These are phyloP conservation scores for Plasmodium ovale DNA, from an alignment of 169 alveolate genomes.

Conservation along the genomic window DNA sequence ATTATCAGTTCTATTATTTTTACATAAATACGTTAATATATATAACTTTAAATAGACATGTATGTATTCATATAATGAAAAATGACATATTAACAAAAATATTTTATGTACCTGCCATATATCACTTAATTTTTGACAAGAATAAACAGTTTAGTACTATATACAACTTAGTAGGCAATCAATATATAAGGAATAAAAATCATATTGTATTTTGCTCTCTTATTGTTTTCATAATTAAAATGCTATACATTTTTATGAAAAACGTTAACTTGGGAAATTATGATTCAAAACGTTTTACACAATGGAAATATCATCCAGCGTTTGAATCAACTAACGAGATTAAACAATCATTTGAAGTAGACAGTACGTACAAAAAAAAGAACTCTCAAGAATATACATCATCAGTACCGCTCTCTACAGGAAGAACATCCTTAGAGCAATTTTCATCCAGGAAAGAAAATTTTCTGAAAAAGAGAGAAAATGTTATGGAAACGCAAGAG, in stretches of 20 bases:
- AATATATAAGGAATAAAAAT: slow-evolving; percentile 47
- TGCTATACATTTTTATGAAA: slow-evolving; percentile 40
- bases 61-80: slow-evolving; percentile 40
- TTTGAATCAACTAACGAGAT: background rate
- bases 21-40: slow-evolving; percentile 45
- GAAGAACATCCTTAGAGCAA: too few relatives aligned
- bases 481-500: background rate
- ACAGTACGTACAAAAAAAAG: background rate
- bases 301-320: too few relatives aligned
- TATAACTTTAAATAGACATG: slow-evolving; percentile 19
- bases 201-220: slow-evolving; percentile 58
- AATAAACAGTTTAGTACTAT: slow-evolving; percentile 40
- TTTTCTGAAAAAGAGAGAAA: too few relatives aligned
- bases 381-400: background rate
- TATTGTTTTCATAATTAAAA: slow-evolving; percentile 46
- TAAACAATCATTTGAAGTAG: background rate
- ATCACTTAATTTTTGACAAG: slow-evolving; percentile 50
- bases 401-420: background rate
- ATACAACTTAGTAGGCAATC: slow-evolving; percentile 8
- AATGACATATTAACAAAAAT: slow-evolving; percentile 39
- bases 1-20: slow-evolving; percentile 39
- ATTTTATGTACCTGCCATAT: slow-evolving; percentile 31
- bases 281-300: too few relatives aligned
- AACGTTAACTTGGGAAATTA: too few relatives aligned
- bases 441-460: too few relatives aligned